Base-by-base conservation (phyloP, 2,329 filamentous ascomycete species). In the Scortechinia acanthostroma region DNA sequence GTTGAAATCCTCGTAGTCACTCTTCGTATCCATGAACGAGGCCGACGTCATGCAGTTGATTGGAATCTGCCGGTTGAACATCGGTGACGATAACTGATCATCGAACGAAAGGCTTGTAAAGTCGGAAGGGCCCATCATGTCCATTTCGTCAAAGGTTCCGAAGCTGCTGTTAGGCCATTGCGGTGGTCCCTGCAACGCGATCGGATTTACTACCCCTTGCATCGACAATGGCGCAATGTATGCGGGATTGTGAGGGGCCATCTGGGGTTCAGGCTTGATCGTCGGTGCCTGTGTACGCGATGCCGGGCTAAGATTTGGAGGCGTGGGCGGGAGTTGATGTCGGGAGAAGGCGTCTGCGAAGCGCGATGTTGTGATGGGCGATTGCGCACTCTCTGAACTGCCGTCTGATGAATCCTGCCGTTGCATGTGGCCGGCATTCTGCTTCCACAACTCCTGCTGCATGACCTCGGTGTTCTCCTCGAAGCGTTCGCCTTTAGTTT, bases 401-500 rank as follows among this genome's bases (percentile, higher is more conserved):
- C 72, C 76, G 52, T 77, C 77, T 46, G 74, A 65, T 1, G 76
- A 80, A 42, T 68, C 69, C 53, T 74, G 67, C 45, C 73, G 67
- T 47, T 71, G 70, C 58, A 71, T 73, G n/a, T n/a, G n/a, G n/a
- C n/a, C n/a, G 46, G 70, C 66, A n/a, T 72, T 74, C 35, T 70
- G 64, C 21, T 70, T 69, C 48, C 77, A 66, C 33, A 82, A 55
- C 37, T 70, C 68, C 46, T 74, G 68, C 54, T 81, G 77, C 58
- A 82, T 65, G 21, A 66, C 62, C 28, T 66, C 65, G 47, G 70
- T 66, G 56, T 79, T 73, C 46, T 83, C 79, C 54, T 83, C 77
- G 51, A 83, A 83, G 3, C 60, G 64, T 48, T 71, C 69, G 66
- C 45, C 77, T 73, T 58, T 65, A 46, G 64, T 65, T 40, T 70